These are phyloP conservation scores for Vigna hirtella DNA, from an alignment of 306 rosid species.

Conservation along the genomic window DNA sequence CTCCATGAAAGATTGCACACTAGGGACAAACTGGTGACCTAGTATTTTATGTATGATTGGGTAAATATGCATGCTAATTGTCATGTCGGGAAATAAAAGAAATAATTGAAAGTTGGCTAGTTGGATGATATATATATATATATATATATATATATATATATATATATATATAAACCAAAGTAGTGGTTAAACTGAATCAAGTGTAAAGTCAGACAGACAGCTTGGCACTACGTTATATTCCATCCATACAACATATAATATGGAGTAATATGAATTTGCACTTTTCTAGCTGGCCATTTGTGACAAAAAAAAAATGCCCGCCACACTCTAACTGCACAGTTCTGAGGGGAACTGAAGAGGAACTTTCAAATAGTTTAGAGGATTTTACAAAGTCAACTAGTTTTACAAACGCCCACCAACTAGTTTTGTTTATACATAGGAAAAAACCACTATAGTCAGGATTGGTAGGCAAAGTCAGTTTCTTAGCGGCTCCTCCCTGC, in stretches of 20 bases:
- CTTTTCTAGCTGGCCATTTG: background rate
- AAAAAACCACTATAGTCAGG: constrained; percentile 18
- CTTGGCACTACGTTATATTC: background rate
- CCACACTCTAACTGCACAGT: constrained; percentile 13
- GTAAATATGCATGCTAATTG: background rate
- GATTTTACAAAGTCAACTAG: constrained; percentile 22
- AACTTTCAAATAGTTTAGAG: background rate
- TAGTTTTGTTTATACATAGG: background rate
- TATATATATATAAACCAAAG: background rate
- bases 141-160: background rate
- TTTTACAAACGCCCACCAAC: constrained; percentile 3
- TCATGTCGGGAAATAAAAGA: background rate
- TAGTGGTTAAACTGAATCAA: background rate
- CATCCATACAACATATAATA: background rate
- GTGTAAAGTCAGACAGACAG: constrained; percentile 4
- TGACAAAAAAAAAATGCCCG: background rate
- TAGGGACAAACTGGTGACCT: background rate
- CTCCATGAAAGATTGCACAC: background rate
- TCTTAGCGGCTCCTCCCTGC: constrained; percentile 24
- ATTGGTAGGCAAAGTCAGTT: constrained; percentile 28
- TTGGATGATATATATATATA: background rate
- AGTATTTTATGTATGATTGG: background rate
- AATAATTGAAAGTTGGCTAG: background rate
- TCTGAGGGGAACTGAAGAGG: background rate
- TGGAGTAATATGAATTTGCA: constrained; percentile 12